These are phyloP conservation scores for Mucor mucedo DNA, from an alignment of 371 early-diverging fungal genomes.

Conservation along the genomic window DNA sequence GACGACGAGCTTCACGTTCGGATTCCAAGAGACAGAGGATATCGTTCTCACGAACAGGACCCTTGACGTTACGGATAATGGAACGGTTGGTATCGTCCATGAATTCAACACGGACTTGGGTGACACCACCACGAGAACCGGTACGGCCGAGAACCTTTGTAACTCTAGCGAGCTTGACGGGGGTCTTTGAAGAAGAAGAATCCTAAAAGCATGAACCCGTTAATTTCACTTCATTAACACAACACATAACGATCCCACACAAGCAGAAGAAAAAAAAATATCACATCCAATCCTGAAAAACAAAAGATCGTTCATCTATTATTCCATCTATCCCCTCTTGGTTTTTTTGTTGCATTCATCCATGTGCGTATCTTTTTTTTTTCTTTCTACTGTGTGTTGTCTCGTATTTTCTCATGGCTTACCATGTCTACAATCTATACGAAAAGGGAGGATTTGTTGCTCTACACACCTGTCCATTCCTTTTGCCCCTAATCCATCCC, in stretches of 20 bases:
- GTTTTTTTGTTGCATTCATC: background rate
- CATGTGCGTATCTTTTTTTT: background rate
- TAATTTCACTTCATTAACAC: background rate
- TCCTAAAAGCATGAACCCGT: background rate
- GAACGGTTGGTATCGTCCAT: conserved; percentile 94
- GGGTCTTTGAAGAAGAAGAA: conserved; percentile 48
- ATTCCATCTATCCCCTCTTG: background rate
- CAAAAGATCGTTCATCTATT: background rate
- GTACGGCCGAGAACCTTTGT: conserved; percentile 98
- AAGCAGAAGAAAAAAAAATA: background rate
- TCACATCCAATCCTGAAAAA: background rate
- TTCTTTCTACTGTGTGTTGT: background rate
- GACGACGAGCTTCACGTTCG: conserved; percentile 99
- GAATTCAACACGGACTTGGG: conserved; percentile 99
- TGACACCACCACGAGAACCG: conserved; percentile 98
- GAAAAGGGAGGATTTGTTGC: conserved; percentile 29
- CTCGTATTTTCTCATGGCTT: background rate
- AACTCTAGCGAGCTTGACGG: conserved; percentile 93
- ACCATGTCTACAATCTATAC: conserved; percentile 34
- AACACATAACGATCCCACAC: background rate
- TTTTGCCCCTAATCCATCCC: conserved; percentile 2
- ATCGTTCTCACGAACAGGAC: conserved; percentile 97
- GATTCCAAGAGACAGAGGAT: conserved; percentile 97
- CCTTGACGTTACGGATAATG: conserved; percentile 99
- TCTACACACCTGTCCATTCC: conserved; percentile 7